Base-by-base conservation (phyloP, 1,284 basidiomycete species). In the Cutaneotrichosporon cavernicola region DNA sequence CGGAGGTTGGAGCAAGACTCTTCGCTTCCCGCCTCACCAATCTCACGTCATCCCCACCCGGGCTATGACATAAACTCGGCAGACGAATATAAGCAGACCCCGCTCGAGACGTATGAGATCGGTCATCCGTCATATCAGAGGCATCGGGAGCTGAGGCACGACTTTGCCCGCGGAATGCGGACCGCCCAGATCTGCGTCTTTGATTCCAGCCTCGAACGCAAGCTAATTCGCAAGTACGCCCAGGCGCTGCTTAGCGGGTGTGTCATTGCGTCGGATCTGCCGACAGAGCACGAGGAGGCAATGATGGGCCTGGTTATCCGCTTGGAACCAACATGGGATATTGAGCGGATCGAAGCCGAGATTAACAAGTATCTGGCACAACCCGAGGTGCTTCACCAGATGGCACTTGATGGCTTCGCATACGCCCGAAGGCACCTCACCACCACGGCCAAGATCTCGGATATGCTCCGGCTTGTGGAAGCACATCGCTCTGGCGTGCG, bases 221-320 rank as follows among this genome's bases (percentile, higher is more conserved):
- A 81, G 70, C 70, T 79, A 72, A 81, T 81, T 53, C 64, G 79
- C 13, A 81, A 80, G 73, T 81, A 76, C 64, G 75, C 77, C 2
- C 79, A 80, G 69, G 77, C 79, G 2, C 68, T 79, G 22, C 65
- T 80, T 5, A 70, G 69, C n/a, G 78, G 78, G 7, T 80, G 79
- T 64, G 79, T 79, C 9, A 68, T 78, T n/a, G 72, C 77, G 16
- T 71, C 72, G n/a, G 79, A 80, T 62, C 62, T 80, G 22, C 79
- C 79, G 10, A 79, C 79, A 2, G 79, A 80, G 58, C 76, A 79
- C 49, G 77, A 79, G 62, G 71, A 75, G 21, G 72, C 72, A 21
- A 65, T 80, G 36, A 65, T 64, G 11, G 61, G 63, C 38, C 77
- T 80, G 40, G 69, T 73, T 31, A 79, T 80, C 61, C 69, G 64